Evolutionary conservation across 164 flowering plant species (phyloP), one percentile per base, ranked within the genome.

Genomic region (Macadamia integrifolia): DNA sequence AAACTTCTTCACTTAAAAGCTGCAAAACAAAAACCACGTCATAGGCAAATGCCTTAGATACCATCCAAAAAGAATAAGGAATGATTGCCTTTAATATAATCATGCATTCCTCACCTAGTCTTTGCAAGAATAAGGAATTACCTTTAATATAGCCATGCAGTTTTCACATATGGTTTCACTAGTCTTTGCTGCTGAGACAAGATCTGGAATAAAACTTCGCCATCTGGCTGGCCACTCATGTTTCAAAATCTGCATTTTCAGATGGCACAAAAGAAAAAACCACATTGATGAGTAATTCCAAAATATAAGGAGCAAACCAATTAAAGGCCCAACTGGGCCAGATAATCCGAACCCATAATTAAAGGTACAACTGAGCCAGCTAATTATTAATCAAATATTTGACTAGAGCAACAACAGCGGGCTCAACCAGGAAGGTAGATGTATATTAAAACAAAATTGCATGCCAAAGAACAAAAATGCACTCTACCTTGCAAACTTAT

Each of bases 221-320:
- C 99, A 94, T 78, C 91, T 83, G 48, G 86, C 88, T 42, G 99
- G 99, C 99, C 99, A 94, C 73, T 94, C 99, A 79, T 94, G 99
- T 82, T 94, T 94, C 78, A 94, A 75, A 65, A 94, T 86, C 99
- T 94, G 86, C 30, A 74, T 29, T 72, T 43, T 48, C 32, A 72
- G 55, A 79, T 43, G 23, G 48, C 13, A 43, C 13, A 60, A 6
- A 69, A n/a, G 52, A 42, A 4, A 18, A 59, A 50, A 59, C n/a
- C 6, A 9, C 53, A 14, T 13, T 32, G 3, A 17, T 44, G 60
- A 58, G 43, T 46, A 9, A 35, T 35, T 35, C 40, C 40, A 35
- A 35, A 35, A 35, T 46, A 8, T 8, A 46, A 9, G 13, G 7
- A 46, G 50, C 13, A 9, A 46, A 46, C 50, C 9, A 46, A 46